These are phyloP conservation scores for Ascochyta lentis DNA, from an alignment of 2,329 filamentous ascomycete genomes.

Conservation along the genomic window DNA sequence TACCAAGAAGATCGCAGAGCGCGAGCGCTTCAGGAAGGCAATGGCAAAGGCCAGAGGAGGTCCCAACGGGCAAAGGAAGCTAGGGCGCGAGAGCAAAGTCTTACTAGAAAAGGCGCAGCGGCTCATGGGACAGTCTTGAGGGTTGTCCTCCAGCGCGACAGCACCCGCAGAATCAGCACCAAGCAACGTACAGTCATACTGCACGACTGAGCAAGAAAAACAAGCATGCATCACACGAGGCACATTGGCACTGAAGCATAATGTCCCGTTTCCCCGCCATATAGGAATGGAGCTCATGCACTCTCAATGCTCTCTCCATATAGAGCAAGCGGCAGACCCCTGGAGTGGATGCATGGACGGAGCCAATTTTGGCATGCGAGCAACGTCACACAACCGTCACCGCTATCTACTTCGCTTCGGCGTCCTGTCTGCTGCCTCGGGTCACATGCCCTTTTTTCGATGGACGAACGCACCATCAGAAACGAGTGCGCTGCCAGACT, in stretches of 20 bases:
- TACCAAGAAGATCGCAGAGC: slow-evolving; percentile 60
- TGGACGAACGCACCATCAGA: neutral
- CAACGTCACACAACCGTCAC: slow-evolving; percentile 15
- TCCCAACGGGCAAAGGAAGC: slow-evolving; percentile 74
- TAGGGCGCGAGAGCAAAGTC: slow-evolving; percentile 81
- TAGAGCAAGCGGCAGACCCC: neutral
- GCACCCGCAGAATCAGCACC: neutral
- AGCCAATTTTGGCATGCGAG: slow-evolving; percentile 1
- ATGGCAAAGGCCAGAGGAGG: slow-evolving; percentile 70
- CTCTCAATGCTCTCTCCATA: neutral
- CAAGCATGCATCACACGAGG: neutral
- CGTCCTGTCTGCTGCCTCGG: neutral
- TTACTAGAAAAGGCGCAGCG: slow-evolving; percentile 79
- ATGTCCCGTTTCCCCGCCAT: neutral
- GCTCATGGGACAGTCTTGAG: slow-evolving; percentile 61
- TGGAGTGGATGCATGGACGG: slow-evolving; percentile 3
- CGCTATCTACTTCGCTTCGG: slow-evolving; percentile 4
- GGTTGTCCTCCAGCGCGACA: neutral
- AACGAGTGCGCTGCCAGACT: neutral
- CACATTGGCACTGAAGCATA: neutral
- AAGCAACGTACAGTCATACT: neutral
- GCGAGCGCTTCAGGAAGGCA: slow-evolving; percentile 73
- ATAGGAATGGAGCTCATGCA: neutral
- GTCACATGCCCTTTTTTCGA: slow-evolving; percentile 2
- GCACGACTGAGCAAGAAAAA: neutral